These are phyloP conservation scores for Colletotrichum abscissum DNA, from an alignment of 2,329 filamentous ascomycete species.

Conservation along the genomic window DNA sequence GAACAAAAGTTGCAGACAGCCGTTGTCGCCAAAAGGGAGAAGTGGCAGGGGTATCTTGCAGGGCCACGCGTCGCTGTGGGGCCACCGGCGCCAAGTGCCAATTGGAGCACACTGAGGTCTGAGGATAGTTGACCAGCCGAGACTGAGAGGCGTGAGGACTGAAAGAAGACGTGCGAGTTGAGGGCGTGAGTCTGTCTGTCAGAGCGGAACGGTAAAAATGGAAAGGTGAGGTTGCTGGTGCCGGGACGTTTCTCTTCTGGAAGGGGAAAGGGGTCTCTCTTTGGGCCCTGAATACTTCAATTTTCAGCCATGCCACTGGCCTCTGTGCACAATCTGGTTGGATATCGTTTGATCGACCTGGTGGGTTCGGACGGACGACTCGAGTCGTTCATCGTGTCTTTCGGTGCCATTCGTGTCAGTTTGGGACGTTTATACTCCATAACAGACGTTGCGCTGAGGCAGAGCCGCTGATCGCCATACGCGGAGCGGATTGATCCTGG, in stretches of 20 bases:
- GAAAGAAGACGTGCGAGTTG: too few relatives aligned
- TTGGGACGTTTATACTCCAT: background rate
- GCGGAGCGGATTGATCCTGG: background rate
- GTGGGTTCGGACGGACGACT: constrained; percentile 11
- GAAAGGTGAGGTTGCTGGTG: background rate
- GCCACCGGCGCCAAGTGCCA: constrained; percentile 4
- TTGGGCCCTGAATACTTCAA: background rate
- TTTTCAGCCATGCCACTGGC: background rate
- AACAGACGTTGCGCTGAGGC: constrained; percentile 4
- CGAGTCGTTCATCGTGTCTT: constrained; percentile 16
- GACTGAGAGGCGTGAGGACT: background rate
- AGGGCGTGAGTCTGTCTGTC: background rate
- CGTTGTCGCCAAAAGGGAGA: constrained; percentile 9
- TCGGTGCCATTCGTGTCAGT: background rate
- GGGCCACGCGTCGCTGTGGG: constrained; percentile 32
- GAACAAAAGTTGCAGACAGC: background rate
- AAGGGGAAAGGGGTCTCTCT: background rate
- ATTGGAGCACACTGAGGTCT: background rate
- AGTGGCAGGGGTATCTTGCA: background rate
- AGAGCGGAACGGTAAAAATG: background rate
- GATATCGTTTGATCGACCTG: background rate
- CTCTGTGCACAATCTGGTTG: background rate
- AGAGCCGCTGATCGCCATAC: constrained; percentile 15
- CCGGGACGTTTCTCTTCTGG: background rate
- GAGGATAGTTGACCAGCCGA: background rate